These are phyloP conservation scores for Cryptococcus jaspeensis DNA, from an alignment of 1,284 basidiomycete species.

Conservation along the genomic window DNA sequence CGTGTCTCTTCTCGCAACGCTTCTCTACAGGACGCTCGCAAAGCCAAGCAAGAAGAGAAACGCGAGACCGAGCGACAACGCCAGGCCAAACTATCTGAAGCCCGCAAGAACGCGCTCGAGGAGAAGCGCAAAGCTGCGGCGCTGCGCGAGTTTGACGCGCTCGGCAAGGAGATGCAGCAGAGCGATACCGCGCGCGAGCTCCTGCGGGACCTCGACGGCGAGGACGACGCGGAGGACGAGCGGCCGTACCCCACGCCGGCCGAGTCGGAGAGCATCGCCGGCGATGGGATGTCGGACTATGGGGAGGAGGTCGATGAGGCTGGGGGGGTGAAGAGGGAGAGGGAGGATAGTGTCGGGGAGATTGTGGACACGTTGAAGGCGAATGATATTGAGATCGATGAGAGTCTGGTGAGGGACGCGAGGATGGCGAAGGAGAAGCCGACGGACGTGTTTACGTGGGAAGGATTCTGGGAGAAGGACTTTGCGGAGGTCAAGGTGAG, in stretches of 20 bases:
- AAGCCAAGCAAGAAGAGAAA: background rate
- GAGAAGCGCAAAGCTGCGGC: background rate
- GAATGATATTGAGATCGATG: conserved; percentile 1
- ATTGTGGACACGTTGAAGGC: no score
- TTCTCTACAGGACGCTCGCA: background rate
- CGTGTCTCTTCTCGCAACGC: background rate
- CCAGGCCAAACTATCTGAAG: background rate
- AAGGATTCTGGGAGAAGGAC: conserved; percentile 19
- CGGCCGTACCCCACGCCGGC: no score
- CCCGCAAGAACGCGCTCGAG: background rate
- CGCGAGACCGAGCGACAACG: background rate
- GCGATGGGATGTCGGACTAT: no score
- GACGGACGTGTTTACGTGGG: conserved; percentile 9
- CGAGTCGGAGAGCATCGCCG: no score
- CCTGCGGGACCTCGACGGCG: background rate
- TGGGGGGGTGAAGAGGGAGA: no score
- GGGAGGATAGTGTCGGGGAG: no score
- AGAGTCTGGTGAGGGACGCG: conserved; percentile 11
- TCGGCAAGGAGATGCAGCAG: background rate
- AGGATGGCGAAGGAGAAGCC: background rate
- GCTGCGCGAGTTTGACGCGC: background rate
- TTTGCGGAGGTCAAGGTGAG: background rate
- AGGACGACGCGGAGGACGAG: no score
- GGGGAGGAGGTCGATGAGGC: no score
- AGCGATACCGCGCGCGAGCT: background rate